Percentiles rank a stretch among this genome's conserved stretches.
Conservation (phyloP, 352 stramenopile species). For the Stramenopiles sp. region DNA sequence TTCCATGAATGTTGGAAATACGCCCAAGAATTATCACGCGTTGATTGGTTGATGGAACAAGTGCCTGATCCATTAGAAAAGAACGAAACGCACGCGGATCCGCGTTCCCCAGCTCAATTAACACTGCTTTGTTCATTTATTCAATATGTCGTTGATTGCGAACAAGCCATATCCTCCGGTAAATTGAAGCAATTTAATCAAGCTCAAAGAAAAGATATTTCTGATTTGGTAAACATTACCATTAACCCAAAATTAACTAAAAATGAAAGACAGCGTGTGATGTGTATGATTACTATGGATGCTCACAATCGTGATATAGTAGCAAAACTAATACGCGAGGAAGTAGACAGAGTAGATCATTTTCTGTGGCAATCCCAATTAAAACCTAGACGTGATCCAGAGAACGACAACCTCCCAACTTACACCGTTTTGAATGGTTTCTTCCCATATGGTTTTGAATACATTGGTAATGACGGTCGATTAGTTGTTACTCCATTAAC, state of each 20-base stretch:
- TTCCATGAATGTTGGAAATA: slow-evolving; percentile 67
- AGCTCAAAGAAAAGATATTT: slow-evolving; percentile 79
- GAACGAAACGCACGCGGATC: too few species aligned
- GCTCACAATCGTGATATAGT: slow-evolving; percentile 84
- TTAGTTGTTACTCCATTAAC: slow-evolving; percentile 56
- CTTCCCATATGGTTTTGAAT: slow-evolving; percentile 80
- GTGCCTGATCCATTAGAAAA: too few species aligned
- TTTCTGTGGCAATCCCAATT: slow-evolving; percentile 82
- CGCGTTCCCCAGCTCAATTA: too few species aligned
- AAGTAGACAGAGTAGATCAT: slow-evolving; percentile 61
- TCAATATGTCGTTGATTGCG: too few species aligned
- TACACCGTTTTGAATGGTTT: slow-evolving; percentile 72
- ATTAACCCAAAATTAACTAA: slow-evolving; percentile 37
- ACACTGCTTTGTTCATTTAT: too few species aligned
- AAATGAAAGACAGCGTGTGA: slow-evolving; percentile 66
- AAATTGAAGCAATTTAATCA: too few species aligned
- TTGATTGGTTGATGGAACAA: slow-evolving; percentile 90
- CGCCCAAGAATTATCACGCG: slow-evolving; percentile 65
- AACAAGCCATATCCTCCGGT: too few species aligned
- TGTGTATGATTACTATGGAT: slow-evolving; percentile 90
- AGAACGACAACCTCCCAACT: slow-evolving; percentile 32
- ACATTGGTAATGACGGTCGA: slow-evolving; percentile 73
- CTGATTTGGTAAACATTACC: slow-evolving; percentile 72
- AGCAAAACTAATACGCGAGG: slow-evolving; percentile 66
- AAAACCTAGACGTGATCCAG: slow-evolving; percentile 70